phyloP scores from a whole-genome alignment of 2,329 filamentous ascomycete genomes.

The Colletotrichum camelliae region DNA sequence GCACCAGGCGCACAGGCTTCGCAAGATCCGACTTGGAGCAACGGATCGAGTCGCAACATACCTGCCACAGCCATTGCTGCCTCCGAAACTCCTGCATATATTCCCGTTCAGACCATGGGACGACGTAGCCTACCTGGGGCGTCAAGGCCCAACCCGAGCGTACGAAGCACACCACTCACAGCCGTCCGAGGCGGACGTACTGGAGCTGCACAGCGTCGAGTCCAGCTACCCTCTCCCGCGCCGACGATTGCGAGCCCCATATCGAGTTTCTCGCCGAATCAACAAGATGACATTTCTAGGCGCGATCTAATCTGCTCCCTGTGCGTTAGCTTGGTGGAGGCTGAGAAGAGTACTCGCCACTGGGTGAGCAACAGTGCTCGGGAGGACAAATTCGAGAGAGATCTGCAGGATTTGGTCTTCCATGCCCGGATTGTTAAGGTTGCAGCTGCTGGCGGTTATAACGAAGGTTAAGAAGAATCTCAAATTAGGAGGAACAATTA shows the following conservation, averaged over 20 bases:
- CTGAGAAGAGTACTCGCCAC: neutral
- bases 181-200: neutral
- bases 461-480: neutral
- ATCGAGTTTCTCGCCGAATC: neutral
- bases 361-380: neutral
- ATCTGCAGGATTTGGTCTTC: neutral
- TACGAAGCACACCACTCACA: neutral
- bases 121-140: neutral
- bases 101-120: neutral
- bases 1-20: neutral
- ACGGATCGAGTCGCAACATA: neutral
- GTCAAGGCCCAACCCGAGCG: neutral
- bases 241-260: neutral
- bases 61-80: neutral
- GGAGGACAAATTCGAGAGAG: neutral
- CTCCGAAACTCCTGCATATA: neutral
- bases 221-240: neutral
- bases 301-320: neutral
- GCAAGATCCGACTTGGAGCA: neutral
- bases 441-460: neutral
- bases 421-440: neutral
- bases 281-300: neutral
- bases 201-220: neutral
- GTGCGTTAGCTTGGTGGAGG: neutral
- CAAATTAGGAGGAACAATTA: fast-evolving